Evolutionary conservation across 176 grass and related monocot genomes (phyloP), one percentile per base, ranked within the genome.

Genomic region (Cenchrus purpureus): DNA sequence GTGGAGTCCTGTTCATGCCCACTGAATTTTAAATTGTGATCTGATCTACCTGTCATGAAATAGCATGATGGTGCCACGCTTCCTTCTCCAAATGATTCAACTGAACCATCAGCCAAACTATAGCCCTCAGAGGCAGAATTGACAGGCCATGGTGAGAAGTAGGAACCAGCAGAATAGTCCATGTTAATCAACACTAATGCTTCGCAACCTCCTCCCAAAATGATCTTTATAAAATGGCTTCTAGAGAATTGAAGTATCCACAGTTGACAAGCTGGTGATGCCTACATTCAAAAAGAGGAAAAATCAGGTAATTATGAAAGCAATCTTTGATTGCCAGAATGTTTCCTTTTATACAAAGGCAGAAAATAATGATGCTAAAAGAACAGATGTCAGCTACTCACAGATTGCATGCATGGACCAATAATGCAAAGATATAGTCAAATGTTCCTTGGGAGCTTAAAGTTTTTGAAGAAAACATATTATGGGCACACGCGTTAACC

Each of bases 91-190:
- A 71, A 91, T 71, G 85, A 81, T 70, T 80, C 85, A 7, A 84
- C 22, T 65, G 81, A 91, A 80, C 76, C 85, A 76, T 84, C 81
- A 76, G 78, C 44, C 79, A 87, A 81, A 70, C 20, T 80, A 55
- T 87, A 87, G 29, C 65, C 76, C 45, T 84, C 61, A 55, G 81
- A 84, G 40, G 34, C 63, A 55, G 83, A 89, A 85, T 82, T 89
- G 82, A 17, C 48, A 88, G 85, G 31, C 84, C 89, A 91, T 37
- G 88, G 37, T 65, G 83, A 71, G 73, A 91, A 79, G 69, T 84
- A 91, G 70, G 89, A 91, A 80, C 69, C 76, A 68, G 28, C 22
- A 42, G 75, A n/a, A 69, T 84, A 75, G 45, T 91, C 81, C 89
- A 91, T 91, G 31, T 69, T 48, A 80, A 80, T 68, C 44, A 34